Evolutionary conservation across 208 protist genomes (phyloP).

Genomic region (Wallacemonas sp.): DNA sequence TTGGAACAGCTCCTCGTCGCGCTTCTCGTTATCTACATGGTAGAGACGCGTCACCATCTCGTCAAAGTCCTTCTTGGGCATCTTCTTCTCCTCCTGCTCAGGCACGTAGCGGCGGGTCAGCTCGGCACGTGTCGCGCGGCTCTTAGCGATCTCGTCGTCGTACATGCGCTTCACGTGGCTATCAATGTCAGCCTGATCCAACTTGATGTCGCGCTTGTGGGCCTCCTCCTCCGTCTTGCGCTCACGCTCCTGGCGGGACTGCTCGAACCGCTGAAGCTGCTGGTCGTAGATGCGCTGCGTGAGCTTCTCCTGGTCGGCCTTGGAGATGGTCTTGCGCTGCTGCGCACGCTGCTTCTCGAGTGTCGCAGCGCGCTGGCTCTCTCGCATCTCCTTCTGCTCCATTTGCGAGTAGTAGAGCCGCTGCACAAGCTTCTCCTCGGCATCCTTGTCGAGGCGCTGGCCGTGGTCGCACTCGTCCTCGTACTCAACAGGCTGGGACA

Average conservation of each 20-base stretch:
- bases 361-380: constrained; percentile 53
- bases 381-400: constrained; percentile 61
- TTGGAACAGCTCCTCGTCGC: constrained; percentile 83
- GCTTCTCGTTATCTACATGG: constrained; percentile 75
- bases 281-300: constrained; percentile 81
- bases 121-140: constrained; percentile 45
- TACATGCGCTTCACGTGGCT: constrained; percentile 85
- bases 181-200: constrained; percentile 66
- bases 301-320: constrained; percentile 56
- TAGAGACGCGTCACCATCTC: constrained; percentile 72
- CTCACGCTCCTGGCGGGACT: constrained; percentile 56
- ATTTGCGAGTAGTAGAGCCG: constrained; percentile 83
- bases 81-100: constrained; percentile 59
- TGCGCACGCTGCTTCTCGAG: constrained; percentile 42
- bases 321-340: constrained; percentile 45
- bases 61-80: constrained; percentile 64
- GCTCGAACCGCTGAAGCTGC: constrained; percentile 71
- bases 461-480: constrained; percentile 22
- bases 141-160: constrained; percentile 64
- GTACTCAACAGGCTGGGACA: constrained; percentile 18
- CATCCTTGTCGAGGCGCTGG: constrained; percentile 47
- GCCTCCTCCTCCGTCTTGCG: constrained; percentile 54
- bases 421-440: constrained; percentile 67
- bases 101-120: constrained; percentile 60
- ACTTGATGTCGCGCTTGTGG: constrained; percentile 67